Evolutionary conservation across 176 grass and related monocot species (phyloP).

Genomic region (Stipa capillata): DNA sequence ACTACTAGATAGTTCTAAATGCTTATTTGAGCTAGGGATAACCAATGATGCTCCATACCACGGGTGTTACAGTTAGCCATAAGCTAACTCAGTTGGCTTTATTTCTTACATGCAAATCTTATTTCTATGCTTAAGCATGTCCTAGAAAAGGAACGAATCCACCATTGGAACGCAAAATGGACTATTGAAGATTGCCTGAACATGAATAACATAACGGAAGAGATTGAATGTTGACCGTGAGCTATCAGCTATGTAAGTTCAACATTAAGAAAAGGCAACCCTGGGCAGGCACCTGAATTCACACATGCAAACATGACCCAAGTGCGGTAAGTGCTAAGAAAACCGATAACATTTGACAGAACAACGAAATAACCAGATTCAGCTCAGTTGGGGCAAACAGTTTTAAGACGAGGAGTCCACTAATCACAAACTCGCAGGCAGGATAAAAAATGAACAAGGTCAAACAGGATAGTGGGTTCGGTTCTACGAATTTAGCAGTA

Average conservation of each 20-base stretch:
- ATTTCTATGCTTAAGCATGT: background rate
- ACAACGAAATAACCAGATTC: background rate
- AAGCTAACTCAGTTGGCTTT: background rate
- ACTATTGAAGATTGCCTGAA: background rate
- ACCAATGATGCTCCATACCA: background rate
- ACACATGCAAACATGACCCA: background rate
- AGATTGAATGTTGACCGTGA: background rate
- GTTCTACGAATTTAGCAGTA: too few species aligned
- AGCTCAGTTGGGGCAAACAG: background rate
- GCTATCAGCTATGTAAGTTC: background rate
- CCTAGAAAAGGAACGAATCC: background rate
- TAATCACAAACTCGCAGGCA: background rate
- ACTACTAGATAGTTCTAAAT: background rate
- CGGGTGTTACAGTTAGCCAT: background rate
- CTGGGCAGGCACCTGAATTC: background rate
- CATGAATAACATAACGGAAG: background rate
- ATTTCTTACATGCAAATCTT: background rate
- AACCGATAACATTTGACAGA: background rate
- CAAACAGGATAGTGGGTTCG: background rate
- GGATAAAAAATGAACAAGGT: background rate
- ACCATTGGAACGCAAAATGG: background rate
- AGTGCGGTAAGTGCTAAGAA: background rate
- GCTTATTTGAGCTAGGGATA: background rate
- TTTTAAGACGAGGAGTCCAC: background rate
- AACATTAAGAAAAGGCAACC: background rate